Evolutionary conservation across 169 alveolate species (phyloP), one percentile per base, ranked within the genome.

Genomic region (Theileria orientalis): DNA sequence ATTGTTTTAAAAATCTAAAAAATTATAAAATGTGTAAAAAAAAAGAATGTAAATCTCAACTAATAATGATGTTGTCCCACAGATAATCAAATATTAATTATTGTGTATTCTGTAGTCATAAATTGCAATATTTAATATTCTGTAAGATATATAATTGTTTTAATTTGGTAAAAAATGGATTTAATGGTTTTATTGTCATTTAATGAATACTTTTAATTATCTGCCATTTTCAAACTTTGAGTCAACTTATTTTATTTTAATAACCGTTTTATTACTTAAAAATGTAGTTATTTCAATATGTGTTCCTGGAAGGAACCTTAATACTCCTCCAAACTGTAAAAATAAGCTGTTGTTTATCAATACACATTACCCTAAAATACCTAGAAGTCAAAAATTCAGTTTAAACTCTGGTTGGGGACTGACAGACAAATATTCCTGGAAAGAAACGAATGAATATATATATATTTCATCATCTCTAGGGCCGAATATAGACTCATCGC

Each of bases 401-500:
- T 44, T 79, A 27, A 16, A 27, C 29, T 66, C 76, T 19, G 87
- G 87, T 27, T 79, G 87, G 87, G 87, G 87, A 29, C n/a, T 69
- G 9, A 64, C 87, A 40, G 76, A 79, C 1, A 47, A 42, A 6
- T 79, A 79, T 72, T 29, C 78, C 21, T 79, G 87, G 87, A 62
- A 79, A 29, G 87, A 79, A 42, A 71, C 57, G 29, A 56, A 3
- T 5, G 44, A 62, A 9, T 37, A 52, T 46, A 76, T 79, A 19
- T 40, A 42, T 11, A 76, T 79, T 2, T 9, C 75, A 19, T 47
- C 57, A 1, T 27, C n/a, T 5, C 47, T 79, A 27, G 51, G 19
- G 23, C 41, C 63, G 21, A 49, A 33, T 0, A 49, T 70, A 1
- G 6, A 29, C 23, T 35, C 84, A 5, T 44, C 14, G 19, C 76